Evolutionary conservation across 768 basidiomycete genomes (phyloP).

Genomic region (Psilocybe subaeruginosa): DNA sequence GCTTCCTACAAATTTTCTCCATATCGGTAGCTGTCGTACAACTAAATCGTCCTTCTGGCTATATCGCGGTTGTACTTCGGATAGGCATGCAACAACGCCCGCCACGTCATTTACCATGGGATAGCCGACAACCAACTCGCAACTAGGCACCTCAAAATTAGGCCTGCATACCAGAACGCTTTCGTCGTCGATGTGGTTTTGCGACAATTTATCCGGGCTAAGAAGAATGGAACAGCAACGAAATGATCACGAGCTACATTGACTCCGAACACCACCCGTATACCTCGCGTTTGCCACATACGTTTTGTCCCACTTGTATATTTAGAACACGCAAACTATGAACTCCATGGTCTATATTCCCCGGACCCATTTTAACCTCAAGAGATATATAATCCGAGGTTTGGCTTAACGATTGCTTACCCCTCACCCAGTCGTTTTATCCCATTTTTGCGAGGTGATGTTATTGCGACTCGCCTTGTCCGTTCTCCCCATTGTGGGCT

Average conservation of each 20-base stretch:
- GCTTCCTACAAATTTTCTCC: background rate
- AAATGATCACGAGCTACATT: conserved; percentile 17
- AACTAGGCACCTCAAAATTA: conserved; percentile 5
- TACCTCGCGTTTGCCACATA: conserved; percentile 3
- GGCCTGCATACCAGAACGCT: background rate
- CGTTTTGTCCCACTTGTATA: background rate
- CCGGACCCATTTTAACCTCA: background rate
- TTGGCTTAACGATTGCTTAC: conserved; percentile 18
- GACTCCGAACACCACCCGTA: conserved; percentile 26
- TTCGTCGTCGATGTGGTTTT: background rate
- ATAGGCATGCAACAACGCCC: conserved; percentile 5
- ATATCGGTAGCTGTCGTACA: conserved; percentile 14
- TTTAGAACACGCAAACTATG: conserved; percentile 1
- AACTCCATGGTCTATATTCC: background rate
- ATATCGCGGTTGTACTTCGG: conserved; percentile 33
- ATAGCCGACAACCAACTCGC: conserved; percentile 8
- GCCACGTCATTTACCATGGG: conserved; percentile 29
- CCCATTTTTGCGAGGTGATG: conserved; percentile 27
- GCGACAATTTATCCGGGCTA: conserved; percentile 21
- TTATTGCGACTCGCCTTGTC: conserved; percentile 34
- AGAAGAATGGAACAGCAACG: conserved; percentile 3
- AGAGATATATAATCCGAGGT: conserved; percentile 21
- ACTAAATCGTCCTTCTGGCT: conserved; percentile 23
- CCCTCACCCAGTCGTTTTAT: conserved; percentile 8
- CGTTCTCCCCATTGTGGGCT: conserved; percentile 41